phyloP scores from a whole-genome alignment of 257 asterid species.

The Lithospermum erythrorhizon region DNA sequence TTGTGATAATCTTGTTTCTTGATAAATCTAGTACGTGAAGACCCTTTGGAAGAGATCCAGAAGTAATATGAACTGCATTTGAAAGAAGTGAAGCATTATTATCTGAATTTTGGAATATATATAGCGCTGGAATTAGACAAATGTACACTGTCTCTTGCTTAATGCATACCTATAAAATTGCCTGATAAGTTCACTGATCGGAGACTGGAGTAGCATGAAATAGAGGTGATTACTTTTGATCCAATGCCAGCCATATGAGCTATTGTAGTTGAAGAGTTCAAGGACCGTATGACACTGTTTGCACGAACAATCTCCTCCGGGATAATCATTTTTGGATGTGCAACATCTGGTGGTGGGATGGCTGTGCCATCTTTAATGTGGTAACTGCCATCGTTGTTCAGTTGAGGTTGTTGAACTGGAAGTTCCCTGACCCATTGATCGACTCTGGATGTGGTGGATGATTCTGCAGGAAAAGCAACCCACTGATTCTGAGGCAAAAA shows the following conservation, averaged over 20 bases:
- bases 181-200: constrained; percentile 70
- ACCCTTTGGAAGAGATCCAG: constrained; percentile 76
- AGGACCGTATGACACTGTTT: constrained; percentile 37
- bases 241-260: constrained; percentile 64
- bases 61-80: constrained; percentile 53
- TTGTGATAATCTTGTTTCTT: constrained; percentile 58
- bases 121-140: background rate
- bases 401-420: constrained; percentile 26
- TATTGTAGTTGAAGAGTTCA: constrained; percentile 57
- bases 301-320: constrained; percentile 45
- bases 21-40: constrained; percentile 70
- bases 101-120: background rate
- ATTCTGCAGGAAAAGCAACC: constrained; percentile 57
- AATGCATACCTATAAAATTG: constrained; percentile 51
- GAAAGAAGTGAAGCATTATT: constrained; percentile 2
- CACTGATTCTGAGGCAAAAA: constrained; percentile 81
- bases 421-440: constrained; percentile 58
- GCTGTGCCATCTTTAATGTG: constrained; percentile 20
- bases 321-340: constrained; percentile 7
- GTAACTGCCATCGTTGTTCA: constrained; percentile 21
- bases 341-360: constrained; percentile 22
- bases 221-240: constrained; percentile 48
- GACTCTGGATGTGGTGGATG: constrained; percentile 41
- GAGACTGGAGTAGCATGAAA: constrained; percentile 46
- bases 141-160: background rate